Base-by-base conservation (phyloP, 805 yeast genomes). In the Diddensiella caesifluorescens region DNA sequence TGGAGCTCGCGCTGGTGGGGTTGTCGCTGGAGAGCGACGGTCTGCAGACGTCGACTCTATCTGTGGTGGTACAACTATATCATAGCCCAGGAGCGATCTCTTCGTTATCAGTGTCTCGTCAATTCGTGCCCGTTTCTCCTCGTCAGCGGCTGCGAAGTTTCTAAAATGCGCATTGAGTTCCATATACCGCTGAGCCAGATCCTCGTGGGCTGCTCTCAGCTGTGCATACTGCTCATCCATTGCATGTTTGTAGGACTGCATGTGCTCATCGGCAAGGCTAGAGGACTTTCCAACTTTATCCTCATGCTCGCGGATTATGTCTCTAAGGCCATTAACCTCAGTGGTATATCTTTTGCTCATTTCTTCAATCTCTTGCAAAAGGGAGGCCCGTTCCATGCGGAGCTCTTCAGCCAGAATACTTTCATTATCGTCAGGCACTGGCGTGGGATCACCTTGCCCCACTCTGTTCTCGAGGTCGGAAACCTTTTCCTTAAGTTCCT, bases 141-240 rank as follows among this genome's bases (percentile, higher is more conserved):
- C 62, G 12, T 54, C 57, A 34, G 53, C 57, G 10, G 54, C 45
- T 3, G 27, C 28, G 13, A 22, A 43, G n/a, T 43, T 42, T 10
- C 57, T 40, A 28, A 57, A 49, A 25, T 54, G 56, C 21, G 46
- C 49, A 40, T 57, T 56, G 13, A 59, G 47, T 3, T 47, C 50
- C n/a, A 43, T 42, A 42, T 54, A 53, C 10, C 56, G 54, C 5
- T 44, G 42, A 2, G 50, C 33, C 10, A 60, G 49, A 18, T 52
- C 61, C n/a, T 57, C 58, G 35, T 59, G 54, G 4, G 57, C 54
- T 2, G 30, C 32, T 7, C 53, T 46, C 21, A 61, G 52, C 34
- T 55, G 49, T 3, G 29, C 32, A 44, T 49, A 52, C 7, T 48
- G 47, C 16, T 35, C 46, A 6, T 57, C 47, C 2, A 50, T 36